Evolutionary conservation across 331 rosid species (phyloP).

Genomic region (Prunus yedoensis): DNA sequence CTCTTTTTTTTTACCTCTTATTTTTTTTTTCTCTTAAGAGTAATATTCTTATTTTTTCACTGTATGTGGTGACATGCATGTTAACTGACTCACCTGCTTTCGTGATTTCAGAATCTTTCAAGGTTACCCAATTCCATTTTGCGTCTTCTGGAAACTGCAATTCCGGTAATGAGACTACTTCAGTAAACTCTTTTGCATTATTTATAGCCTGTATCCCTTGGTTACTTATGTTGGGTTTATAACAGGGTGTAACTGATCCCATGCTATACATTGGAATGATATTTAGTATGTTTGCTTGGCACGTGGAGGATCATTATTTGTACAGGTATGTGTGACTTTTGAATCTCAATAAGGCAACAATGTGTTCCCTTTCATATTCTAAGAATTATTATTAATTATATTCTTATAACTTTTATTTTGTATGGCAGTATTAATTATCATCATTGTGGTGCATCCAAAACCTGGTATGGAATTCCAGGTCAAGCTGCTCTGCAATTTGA

Average conservation of each 20-base stretch:
- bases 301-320: slow-evolving; percentile 97
- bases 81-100: slow-evolving; percentile 20
- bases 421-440: slow-evolving; percentile 88
- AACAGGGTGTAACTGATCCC: slow-evolving; percentile 96
- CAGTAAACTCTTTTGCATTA: slow-evolving; percentile 9
- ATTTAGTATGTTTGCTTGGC: slow-evolving; percentile 99
- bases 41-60: background rate
- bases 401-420: slow-evolving; percentile 14
- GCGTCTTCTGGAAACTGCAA: slow-evolving; percentile 75
- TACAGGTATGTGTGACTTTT: slow-evolving; percentile 58
- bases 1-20: background rate
- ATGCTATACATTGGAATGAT: slow-evolving; percentile 98
- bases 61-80: background rate
- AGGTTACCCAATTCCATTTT: slow-evolving; percentile 77
- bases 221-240: slow-evolving; percentile 30
- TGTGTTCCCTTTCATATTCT: slow-evolving; percentile 15
- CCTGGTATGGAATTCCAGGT: slow-evolving; percentile 98
- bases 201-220: background rate
- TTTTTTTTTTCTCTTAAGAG: background rate
- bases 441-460: slow-evolving; percentile 97
- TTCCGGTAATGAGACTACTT: slow-evolving; percentile 62
- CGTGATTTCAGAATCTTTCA: slow-evolving; percentile 74
- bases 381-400: slow-evolving; percentile 7
- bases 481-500: slow-evolving; percentile 89
- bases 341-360: slow-evolving; percentile 4